phyloP scores from a whole-genome alignment of 78 protist species.

The Dictyostelium brefeldianum region DNA sequence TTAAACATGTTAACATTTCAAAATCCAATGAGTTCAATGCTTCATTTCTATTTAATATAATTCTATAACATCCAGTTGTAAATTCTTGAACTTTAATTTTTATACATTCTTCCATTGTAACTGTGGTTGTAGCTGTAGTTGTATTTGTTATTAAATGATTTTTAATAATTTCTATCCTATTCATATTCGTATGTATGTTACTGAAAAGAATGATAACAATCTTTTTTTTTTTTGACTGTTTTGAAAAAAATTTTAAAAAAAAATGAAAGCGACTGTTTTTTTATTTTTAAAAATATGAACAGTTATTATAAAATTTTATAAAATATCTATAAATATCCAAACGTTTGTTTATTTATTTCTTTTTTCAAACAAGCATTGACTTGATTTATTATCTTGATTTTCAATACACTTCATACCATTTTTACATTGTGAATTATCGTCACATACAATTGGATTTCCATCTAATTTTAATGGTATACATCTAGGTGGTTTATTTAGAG shows the following conservation, averaged over 20 bases:
- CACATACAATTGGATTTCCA: neutral
- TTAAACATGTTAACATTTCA: slow-evolving; percentile 34
- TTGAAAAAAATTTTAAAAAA: too few species aligned
- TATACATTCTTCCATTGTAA: neutral
- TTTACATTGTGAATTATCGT: neutral
- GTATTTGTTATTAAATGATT: neutral
- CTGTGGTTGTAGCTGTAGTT: neutral
- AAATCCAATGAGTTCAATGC: slow-evolving; percentile 36
- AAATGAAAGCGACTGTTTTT: too few species aligned
- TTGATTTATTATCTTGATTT: neutral
- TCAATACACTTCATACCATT: neutral
- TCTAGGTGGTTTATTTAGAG: neutral
- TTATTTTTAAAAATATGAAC: too few species aligned
- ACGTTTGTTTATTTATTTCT: too few species aligned
- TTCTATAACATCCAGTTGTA: slow-evolving; percentile 46
- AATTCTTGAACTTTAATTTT: slow-evolving; percentile 16
- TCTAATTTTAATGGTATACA: neutral
- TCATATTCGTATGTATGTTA: neutral
- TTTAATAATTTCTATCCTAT: neutral
- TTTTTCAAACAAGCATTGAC: neutral
- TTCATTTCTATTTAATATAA: slow-evolving; percentile 51
- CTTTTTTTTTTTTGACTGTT: too few species aligned
- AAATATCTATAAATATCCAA: too few species aligned
- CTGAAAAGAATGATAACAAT: too few species aligned
- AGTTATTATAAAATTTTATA: too few species aligned